Evolutionary conservation across 2,329 filamentous ascomycete genomes (phyloP), one percentile per base, ranked within the genome.

Genomic region (Talaromyces marneffei): DNA sequence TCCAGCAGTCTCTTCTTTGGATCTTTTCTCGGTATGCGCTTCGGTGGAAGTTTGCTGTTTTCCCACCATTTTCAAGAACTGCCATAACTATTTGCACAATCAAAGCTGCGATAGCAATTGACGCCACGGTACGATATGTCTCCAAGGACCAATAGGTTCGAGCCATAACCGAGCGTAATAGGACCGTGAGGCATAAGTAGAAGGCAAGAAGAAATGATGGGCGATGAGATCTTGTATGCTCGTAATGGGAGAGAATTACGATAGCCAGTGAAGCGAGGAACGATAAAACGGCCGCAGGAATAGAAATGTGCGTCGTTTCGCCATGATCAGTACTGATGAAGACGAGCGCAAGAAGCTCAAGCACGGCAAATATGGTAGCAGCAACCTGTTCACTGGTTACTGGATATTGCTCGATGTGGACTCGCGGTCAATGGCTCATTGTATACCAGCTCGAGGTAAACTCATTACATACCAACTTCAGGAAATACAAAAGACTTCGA

Each of bases 131-230:
- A 37, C 37, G 50, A 33, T 54, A 54, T 54, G 50, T 54, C 16
- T 54, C 50, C 9, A 54, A 37, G 14, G 50, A 25, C 50, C 50
- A 54, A n/a, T 54, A 54, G 7, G 50, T 54, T 37, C 50, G 29
- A 25, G 50, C 18, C 31, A 54, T 54, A 23, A 18, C 50, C 9
- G 50, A 37, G 23, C 50, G 50, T 37, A 54, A 54, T 25, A 54
- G 33, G 12, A 54, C 31, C 14, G 50, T 54, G 10, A 54, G 50
- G 18, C 31, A 54, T 25, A 54, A 23, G 18, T 54, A 54, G 31
- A 54, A 54, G n/a, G 25, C 50, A 10, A 54, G 50, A 23, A 54
- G 50, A 31, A 54, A 54, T 9, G 50, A 54, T 20, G 50, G 50
- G 23, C 50, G 50, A 20, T 23, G 50, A 54, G 50, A 54, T 23